Percentiles rank a stretch among this genome's conserved stretches.
phyloP scores from a whole-genome alignment of 116 monocot genomes.

The Phalaenopsis hybrid region DNA sequence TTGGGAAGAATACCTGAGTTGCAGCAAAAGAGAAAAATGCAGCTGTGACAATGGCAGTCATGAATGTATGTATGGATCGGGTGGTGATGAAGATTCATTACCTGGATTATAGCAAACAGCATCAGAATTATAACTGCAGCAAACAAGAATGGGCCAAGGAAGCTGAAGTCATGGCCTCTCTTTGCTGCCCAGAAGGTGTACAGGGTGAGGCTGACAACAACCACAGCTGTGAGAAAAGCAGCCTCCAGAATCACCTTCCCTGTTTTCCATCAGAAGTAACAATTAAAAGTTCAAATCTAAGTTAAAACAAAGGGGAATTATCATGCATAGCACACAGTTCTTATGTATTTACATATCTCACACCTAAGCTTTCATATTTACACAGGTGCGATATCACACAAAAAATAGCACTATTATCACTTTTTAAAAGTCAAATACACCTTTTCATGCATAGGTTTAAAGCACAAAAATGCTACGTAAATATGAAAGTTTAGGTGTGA shows the following conservation, averaged over 20 bases:
- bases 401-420: too few species aligned
- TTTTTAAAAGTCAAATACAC: too few species aligned
- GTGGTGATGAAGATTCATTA: conserved; percentile 3
- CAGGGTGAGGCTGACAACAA: conserved; percentile 58
- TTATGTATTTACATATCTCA: too few species aligned
- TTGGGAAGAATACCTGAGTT: conserved; percentile 20
- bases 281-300: background rate
- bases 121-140: conserved; percentile 44
- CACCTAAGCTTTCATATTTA: too few species aligned
- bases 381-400: too few species aligned
- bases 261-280: conserved; percentile 7
- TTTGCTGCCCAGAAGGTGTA: conserved; percentile 81
- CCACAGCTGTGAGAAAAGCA: conserved; percentile 42
- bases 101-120: conserved; percentile 60
- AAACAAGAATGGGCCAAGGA: conserved; percentile 68
- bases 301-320: background rate
- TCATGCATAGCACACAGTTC: too few species aligned
- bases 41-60: background rate
- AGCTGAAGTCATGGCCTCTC: conserved; percentile 61
- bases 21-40: background rate
- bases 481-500: too few species aligned
- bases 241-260: conserved; percentile 60
- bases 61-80: background rate
- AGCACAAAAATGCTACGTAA: too few species aligned
- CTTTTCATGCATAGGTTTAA: too few species aligned